A percentile compares a stretch with the other conserved stretches of the same genome.
These are phyloP conservation scores for Boletus rubroflammeus DNA, from an alignment of 768 basidiomycete genomes.

Conservation along the genomic window DNA sequence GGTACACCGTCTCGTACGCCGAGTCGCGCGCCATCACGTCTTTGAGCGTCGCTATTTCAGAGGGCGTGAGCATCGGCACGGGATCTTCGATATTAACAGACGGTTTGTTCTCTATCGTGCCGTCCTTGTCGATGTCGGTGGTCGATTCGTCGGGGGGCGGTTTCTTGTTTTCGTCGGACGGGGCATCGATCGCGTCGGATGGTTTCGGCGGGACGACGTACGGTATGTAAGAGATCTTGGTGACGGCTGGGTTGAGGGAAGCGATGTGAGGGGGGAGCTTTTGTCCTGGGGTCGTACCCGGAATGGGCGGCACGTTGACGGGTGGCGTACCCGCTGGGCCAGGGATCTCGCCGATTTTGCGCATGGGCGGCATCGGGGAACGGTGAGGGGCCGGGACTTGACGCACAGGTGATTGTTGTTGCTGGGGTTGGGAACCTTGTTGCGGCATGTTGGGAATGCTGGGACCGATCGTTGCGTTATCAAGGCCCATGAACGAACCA, in stretches of 20 bases:
- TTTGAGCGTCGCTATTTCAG: slow-evolving; percentile 34
- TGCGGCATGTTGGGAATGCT: slow-evolving; percentile 12
- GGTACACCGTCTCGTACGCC: slow-evolving; percentile 46
- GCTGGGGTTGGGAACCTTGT: slow-evolving; percentile 27
- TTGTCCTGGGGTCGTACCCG: slow-evolving; percentile 27
- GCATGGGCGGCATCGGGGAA: slow-evolving; percentile 21
- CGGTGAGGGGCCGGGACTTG: slow-evolving; percentile 18
- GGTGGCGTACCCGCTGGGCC: slow-evolving; percentile 10
- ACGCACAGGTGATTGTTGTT: slow-evolving; percentile 27
- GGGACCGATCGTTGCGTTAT: slow-evolving; percentile 10
- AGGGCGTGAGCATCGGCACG: slow-evolving; percentile 25
- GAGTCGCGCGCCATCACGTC: slow-evolving; percentile 37
- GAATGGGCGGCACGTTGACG: slow-evolving; percentile 22
- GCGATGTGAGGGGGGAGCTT: slow-evolving; percentile 34
- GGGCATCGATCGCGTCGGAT: slow-evolving; percentile 15
- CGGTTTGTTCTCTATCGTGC: slow-evolving; percentile 10
- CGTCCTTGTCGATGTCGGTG: slow-evolving; percentile 20
- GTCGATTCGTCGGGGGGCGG: slow-evolving; percentile 2
- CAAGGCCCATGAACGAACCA: slow-evolving; percentile 23
- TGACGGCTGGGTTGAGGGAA: slow-evolving; percentile 31
- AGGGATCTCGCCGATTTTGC: slow-evolving; percentile 20
- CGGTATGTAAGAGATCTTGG: slow-evolving; percentile 30
- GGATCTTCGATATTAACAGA: slow-evolving; percentile 24
- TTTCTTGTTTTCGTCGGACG: slow-evolving; percentile 25
- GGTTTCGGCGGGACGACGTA: slow-evolving; percentile 18